phyloP scores from a whole-genome alignment of 2,329 filamentous ascomycete genomes.

The Lasiodiplodia sp. region DNA sequence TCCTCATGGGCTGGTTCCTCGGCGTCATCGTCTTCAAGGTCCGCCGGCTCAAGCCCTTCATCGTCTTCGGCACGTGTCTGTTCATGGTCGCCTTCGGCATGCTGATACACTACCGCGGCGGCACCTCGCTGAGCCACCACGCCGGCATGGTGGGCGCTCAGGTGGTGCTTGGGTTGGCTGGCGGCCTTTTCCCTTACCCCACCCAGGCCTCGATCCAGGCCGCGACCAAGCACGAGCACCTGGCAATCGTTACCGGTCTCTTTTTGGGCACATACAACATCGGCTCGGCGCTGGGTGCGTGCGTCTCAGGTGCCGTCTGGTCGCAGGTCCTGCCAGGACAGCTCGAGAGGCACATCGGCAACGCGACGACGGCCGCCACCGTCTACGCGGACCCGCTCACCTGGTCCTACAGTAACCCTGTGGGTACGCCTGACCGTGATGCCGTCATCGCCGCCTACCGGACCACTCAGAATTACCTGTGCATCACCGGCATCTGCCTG shows the following conservation, averaged over 20 bases:
- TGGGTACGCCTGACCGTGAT: constrained; percentile 54
- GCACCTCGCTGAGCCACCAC: constrained; percentile 51
- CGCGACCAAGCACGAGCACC: constrained; percentile 60
- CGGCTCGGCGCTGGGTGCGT: constrained; percentile 66
- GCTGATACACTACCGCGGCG: constrained; percentile 69
- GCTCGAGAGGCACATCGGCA: constrained; percentile 51
- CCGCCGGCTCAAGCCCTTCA: constrained; percentile 69
- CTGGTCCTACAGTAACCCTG: constrained; percentile 47
- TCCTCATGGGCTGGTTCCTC: constrained; percentile 64
- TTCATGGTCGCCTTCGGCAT: constrained; percentile 72
- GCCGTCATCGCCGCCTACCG: constrained; percentile 55
- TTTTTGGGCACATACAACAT: constrained; percentile 71
- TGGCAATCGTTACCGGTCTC: constrained; percentile 70
- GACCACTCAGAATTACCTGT: constrained; percentile 56
- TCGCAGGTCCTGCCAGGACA: constrained; percentile 62
- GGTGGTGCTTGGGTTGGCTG: constrained; percentile 68
- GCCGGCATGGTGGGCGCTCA: constrained; percentile 69
- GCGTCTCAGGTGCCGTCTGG: constrained; percentile 69
- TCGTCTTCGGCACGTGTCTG: constrained; percentile 65
- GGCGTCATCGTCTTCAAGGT: constrained; percentile 65
- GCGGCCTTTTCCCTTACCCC: constrained; percentile 67
- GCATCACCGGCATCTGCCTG: constrained; percentile 60
- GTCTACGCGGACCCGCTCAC: constrained; percentile 54
- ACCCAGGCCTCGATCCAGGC: constrained; percentile 60
- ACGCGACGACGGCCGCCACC: constrained; percentile 49